Evolutionary conservation across 352 stramenopile genomes (phyloP), one percentile per base, ranked within the genome.

Genomic region (Globisporangium abappressorium): DNA sequence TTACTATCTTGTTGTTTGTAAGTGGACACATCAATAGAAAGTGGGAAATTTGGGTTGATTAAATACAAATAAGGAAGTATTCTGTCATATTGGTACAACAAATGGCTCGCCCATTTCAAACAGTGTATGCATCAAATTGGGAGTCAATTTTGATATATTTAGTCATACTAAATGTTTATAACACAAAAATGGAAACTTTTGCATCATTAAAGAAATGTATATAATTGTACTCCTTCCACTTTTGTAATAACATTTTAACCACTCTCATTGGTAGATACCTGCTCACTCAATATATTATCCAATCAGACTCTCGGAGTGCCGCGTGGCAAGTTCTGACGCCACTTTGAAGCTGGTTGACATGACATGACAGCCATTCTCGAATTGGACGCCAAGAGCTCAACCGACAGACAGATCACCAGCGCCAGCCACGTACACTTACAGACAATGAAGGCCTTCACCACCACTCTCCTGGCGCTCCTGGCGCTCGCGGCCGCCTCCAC

Each of bases 391-490:
- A 69, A 38, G 26, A 46, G 30, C 66, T 18, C 56, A 71, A 63
- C 41, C 41, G 24, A 22, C 12, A 53, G 34, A 26, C 55, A n/a
- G 18, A 33, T 33, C 36, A 43, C 36, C 36, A 43, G 36, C 11
- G 36, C 38, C 12, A 46, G 12, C 38, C 38, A 46, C 38, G 3
- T 46, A 47, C 28, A 49, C 22, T 6, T 24, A 46, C 12, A 46
- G 2, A 38, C 41, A n/a, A 92, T 91, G 85, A 90, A 91, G 75
- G 81, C 63, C 30, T 41, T 64, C 22, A 28, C 12, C 28, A 43
- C 74, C 71, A 75, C 72, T 28, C 3, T 28, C 8, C 20, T 28
- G 47, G 68, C 76, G 15, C 68, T 89, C 64, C 62, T 86, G 14
- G 60, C 66, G 15, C 69, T 82, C 56, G 73, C 70, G 47, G 75